Evolutionary conservation across 768 basidiomycete species (phyloP), one percentile per base, ranked within the genome.

Genomic region (Amanita rubescens): DNA sequence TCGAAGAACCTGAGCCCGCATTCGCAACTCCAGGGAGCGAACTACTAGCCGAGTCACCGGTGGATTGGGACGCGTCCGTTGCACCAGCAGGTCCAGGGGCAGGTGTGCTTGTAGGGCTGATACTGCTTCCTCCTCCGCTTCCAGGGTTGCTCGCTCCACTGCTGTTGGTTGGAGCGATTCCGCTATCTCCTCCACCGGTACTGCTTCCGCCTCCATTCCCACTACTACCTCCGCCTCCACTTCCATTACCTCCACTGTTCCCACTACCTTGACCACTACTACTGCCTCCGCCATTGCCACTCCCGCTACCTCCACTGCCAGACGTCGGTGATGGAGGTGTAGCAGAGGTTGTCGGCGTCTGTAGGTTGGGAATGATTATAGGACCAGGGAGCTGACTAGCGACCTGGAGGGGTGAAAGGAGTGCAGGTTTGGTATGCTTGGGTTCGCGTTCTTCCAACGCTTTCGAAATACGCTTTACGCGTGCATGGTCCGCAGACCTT

Each of bases 161-260:
- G 4, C 49, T 44, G 35, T 49, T 43, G 22, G 56, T 42, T 32
- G 38, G 39, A 3, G 56, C 49, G 2, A 49, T 49, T 8, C 59
- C 57, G 19, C 54, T 55, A 17, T 46, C 48, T 4, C 49, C 34
- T 20, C 51, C 45, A 27, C 33, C 35, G 11, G 58, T 57, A 53
- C 25, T 45, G 34, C 56, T 54, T 19, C 45, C 48, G 9, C 56
- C 57, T 27, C 58, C 59, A 27, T 57, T 58, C 25, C 51, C 55
- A 10, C 53, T 51, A 19, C 34, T 57, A 10, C 55, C 53, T 2
- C 58, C 57, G 22, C 61, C 59, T 47, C 43, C 52, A 10, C 8
- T 30, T 3, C 27, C 27, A 58, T 58, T 60, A 15, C 57, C 56
- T n/a, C 47, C 55, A 1, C 61, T 57, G 47, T 54, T 59, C 3